Evolutionary conservation across 345 rosid species (phyloP), one percentile per base, ranked within the genome.

Genomic region (Linum trigynum): DNA sequence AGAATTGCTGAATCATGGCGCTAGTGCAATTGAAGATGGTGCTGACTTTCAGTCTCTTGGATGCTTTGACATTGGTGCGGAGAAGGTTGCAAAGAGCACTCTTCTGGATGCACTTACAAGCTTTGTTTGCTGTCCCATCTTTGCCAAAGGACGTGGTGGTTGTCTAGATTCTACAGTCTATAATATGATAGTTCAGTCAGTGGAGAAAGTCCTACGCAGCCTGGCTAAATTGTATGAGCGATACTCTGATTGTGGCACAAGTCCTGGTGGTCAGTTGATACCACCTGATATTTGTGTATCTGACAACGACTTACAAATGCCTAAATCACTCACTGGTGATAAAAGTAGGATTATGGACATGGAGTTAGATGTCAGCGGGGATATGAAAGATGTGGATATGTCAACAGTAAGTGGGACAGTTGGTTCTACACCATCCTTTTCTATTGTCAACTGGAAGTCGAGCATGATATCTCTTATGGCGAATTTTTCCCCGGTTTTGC

Each of bases 401-500:
- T 63, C 79, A 58, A 65, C 80, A 57, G 80, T 74, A 55, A 74
- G 81, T 64, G 91, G 90, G 42, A 80, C 75, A 67, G 67, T 74
- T 76, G 71, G 77, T 62, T 35, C 74, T 23, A 65, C 83, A 59
- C 55, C 74, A 23, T 70, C 85, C 14, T 82, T 78, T 76, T 85
- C 90, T 45, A 55, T 74, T 23, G 69, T 71, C 56, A 78, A 74
- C 72, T 87, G 97, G 95, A 92, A 89, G 86, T 63, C 85, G 86
- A 87, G 84, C 51, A 83, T 92, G 84, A 68, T 90, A 59, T 81
- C 92, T 62, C 80, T 89, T 37, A 80, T 90, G 66, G 84, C 97
- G 73, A 72, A 79, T 74, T 87, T 89, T 75, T 80, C 79, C 80
- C 72, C 84, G 0, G 82, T 83, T 45, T 78, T 76, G 63, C 87